Conservation (phyloP, 2,329 filamentous ascomycete species). For the Furcasterigmium sp. region DNA sequence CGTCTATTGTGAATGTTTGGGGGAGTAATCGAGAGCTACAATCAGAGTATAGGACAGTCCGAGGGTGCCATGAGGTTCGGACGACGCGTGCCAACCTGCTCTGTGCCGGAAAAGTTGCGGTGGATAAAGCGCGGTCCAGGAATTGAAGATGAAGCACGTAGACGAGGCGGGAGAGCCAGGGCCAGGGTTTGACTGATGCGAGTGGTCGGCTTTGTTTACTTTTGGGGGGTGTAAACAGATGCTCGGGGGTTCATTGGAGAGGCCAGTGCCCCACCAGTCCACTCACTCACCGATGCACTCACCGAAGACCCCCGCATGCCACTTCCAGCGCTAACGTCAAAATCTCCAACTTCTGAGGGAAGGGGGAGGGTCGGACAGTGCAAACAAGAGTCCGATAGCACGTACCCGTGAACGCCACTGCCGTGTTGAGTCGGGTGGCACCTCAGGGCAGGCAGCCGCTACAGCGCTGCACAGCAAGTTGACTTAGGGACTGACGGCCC, state of each 20-base stretch:
- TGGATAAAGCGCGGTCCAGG: not conserved
- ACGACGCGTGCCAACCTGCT: not conserved
- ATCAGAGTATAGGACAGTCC: not conserved
- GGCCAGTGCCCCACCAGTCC: not conserved
- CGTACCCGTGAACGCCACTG: too few relatives aligned
- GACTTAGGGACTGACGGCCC: too few relatives aligned
- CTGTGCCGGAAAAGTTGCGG: not conserved
- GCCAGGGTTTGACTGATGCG: constrained; percentile 1
- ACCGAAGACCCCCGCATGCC: not conserved
- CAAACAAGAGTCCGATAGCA: too few relatives aligned
- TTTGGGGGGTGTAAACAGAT: constrained; percentile 1
- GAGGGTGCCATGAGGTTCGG: not conserved
- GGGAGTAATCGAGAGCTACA: not conserved
- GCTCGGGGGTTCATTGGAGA: not conserved
- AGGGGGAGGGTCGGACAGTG: too few relatives aligned
- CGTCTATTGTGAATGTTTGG: not conserved
- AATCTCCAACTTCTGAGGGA: too few relatives aligned
- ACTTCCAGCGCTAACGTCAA: too few relatives aligned
- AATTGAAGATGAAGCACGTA: not conserved
- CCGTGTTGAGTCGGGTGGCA: too few relatives aligned
- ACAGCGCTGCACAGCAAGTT: too few relatives aligned
- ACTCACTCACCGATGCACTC: not conserved
- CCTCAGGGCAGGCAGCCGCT: too few relatives aligned
- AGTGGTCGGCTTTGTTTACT: constrained; percentile 4
- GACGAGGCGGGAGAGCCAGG: not conserved